These are phyloP conservation scores for Aspergillus niger DNA, from an alignment of 2,329 filamentous ascomycete genomes.

Conservation along the genomic window DNA sequence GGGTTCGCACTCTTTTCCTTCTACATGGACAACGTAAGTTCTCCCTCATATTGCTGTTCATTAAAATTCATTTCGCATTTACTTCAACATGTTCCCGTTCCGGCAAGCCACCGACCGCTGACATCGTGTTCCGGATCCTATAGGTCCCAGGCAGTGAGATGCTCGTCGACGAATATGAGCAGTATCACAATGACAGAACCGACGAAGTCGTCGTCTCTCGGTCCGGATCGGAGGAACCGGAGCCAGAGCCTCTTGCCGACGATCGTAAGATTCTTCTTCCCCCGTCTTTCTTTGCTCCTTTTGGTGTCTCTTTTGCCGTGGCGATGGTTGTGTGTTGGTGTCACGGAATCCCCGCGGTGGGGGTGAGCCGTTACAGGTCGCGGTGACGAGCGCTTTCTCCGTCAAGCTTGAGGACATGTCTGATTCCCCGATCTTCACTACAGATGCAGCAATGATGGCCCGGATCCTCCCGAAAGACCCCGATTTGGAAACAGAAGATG, in stretches of 20 bases:
- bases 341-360: conserved; percentile 15
- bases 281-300: background rate
- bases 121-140: conserved; percentile 18
- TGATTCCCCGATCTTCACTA: conserved; percentile 18
- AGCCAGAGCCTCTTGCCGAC: conserved; percentile 59
- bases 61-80: background rate
- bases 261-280: conserved; percentile 50
- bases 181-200: conserved; percentile 64
- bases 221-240: conserved; percentile 60
- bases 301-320: background rate
- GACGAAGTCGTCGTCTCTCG: conserved; percentile 64
- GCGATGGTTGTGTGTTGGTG: conserved; percentile 1
- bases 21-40: conserved; percentile 49
- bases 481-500: conserved; percentile 77
- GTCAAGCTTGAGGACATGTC: conserved; percentile 9
- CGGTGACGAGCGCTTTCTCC: background rate
- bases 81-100: background rate
- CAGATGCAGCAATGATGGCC: conserved; percentile 84
- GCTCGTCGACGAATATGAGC: conserved; percentile 60
- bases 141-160: conserved; percentile 63
- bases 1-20: conserved; percentile 38
- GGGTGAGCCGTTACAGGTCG: conserved; percentile 6
- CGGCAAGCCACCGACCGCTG: conserved; percentile 1
- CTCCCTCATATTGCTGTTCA: conserved; percentile 8
- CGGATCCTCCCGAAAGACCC: conserved; percentile 73